Base-by-base conservation (phyloP, 2,329 filamentous ascomycete species). In the Cytospora paraplurivora region DNA sequence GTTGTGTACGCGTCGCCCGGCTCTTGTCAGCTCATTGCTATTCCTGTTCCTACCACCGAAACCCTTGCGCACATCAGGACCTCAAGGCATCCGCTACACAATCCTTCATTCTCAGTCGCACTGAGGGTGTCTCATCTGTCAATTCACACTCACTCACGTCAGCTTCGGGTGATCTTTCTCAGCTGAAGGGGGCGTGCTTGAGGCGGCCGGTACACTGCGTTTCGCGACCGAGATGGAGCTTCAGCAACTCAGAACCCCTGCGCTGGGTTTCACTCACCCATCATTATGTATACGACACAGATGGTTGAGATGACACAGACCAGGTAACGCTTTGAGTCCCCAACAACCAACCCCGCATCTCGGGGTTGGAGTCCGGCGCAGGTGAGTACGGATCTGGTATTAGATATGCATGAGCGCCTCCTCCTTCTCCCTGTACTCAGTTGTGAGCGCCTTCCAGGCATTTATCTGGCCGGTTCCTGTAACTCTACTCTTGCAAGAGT, bases 321-420 rank as follows among this genome's bases (percentile, higher is more conserved):
- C 11, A 53, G 13, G 3, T n/a, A 15, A 7, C 34, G 11, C 51
- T 53, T 15, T 35, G 32, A 10, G 27, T 49, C 38, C 32, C 19
- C 19, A 52, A 37, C 49, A 51, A 15, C 32, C 58, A 61, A 61
- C 58, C 58, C 58, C 58, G 58, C 51, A 55, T 55, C 49, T 55
- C 13, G 58, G 51, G 58, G 32, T 47, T 60, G 50, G 37, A 60
- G 50, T 47, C 27, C 27, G 27, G 27, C 27, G 58, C 32, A 41
- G 51, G 37, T 61, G 58, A 12, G 13, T 49, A 54, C 51, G n/a
- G 27, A 52, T 50, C 51, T 34, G 27, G 44, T 47, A 47, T n/a
- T n/a, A 44, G 13, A n/a, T 17, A 19, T 47, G 58, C 38, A 47
- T 52, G 50, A 61, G 17, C 4, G 3, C 35, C 33, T 33, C 13